Evolutionary conservation across 1,284 basidiomycete species (phyloP), one percentile per base, ranked within the genome.

Genomic region (Boletellus deceptivus): DNA sequence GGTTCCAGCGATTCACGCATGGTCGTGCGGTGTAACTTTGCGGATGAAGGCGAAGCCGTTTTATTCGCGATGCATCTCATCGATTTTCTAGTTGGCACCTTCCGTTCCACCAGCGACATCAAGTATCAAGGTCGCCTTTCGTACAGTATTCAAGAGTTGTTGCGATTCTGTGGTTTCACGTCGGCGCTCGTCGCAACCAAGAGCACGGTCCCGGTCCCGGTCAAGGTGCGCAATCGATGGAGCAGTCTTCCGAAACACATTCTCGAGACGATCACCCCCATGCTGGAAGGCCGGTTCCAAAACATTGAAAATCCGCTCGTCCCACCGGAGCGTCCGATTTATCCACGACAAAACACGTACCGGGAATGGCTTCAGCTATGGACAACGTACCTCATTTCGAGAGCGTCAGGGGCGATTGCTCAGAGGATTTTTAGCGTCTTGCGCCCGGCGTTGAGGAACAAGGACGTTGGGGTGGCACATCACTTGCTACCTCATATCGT

Each of bases 301-400:
- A 65, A 83, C 20, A 71, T 73, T 24, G 69, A 72, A 34, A 71
- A 71, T 20, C 59, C 66, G 2, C 55, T 62, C 7, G 64, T 70
- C 18, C 64, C 72, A 7, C 70, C 75, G 35, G 64, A 73, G 29
- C 79, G 84, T 57, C 93, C 94, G 3, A 83, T 98, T 48, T 99
- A 98, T 70, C 75, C 79, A 1, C 72, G 74, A 4, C 79, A 86
- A 48, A 70, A 79, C 5, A 93, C 92, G 0, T 99, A 97, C 70
- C 84, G 95, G 43, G 95, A 99, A 68, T 99, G 97, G 97, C 79
- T 99, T 20, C 93, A 97, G 59, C 69, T 81, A 0, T 99, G 96
- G 95, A 86, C 91, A 0, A 79, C 82, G 11, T 80, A 91, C 64
- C 81, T 99, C n/a, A 91, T 98, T 50, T 77, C 80, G 10, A 74